phyloP scores from a whole-genome alignment of 495 filamentous ascomycete genomes.

The Aspergillus olivimuriae region DNA sequence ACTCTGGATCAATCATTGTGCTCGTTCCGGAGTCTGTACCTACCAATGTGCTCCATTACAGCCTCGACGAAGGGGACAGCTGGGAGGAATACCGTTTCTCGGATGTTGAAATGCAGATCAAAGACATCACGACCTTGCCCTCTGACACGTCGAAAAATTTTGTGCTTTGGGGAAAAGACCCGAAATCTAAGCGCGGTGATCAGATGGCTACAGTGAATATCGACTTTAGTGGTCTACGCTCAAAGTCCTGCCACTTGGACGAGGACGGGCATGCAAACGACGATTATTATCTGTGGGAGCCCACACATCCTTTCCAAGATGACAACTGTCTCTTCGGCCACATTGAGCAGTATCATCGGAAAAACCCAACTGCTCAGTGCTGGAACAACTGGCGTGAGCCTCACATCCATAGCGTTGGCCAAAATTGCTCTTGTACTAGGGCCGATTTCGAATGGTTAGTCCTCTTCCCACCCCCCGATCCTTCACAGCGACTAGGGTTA shows the following conservation, averaged over 20 bases:
- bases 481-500: neutral
- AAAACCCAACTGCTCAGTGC: constrained; percentile 65
- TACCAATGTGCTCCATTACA: constrained; percentile 68
- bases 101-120: constrained; percentile 58
- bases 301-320: constrained; percentile 67
- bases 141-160: constrained; percentile 87
- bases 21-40: constrained; percentile 60
- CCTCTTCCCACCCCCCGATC: neutral
- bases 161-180: constrained; percentile 71
- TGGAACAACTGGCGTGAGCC: constrained; percentile 72
- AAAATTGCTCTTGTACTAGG: constrained; percentile 75
- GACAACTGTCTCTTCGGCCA: constrained; percentile 90
- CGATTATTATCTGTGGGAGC: constrained; percentile 80
- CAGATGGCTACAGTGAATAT: constrained; percentile 66
- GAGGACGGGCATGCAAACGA: constrained; percentile 57
- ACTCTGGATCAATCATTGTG: constrained; percentile 86
- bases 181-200: constrained; percentile 31
- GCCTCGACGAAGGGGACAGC: constrained; percentile 66
- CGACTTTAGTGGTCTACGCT: constrained; percentile 76
- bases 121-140: constrained; percentile 79
- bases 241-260: constrained; percentile 61
- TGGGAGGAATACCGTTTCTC: constrained; percentile 74
- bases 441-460: constrained; percentile 92
- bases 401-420: constrained; percentile 51
- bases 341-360: constrained; percentile 81